Evolutionary conservation across 768 basidiomycete genomes (phyloP).

Genomic region (Lepiota venenata): DNA sequence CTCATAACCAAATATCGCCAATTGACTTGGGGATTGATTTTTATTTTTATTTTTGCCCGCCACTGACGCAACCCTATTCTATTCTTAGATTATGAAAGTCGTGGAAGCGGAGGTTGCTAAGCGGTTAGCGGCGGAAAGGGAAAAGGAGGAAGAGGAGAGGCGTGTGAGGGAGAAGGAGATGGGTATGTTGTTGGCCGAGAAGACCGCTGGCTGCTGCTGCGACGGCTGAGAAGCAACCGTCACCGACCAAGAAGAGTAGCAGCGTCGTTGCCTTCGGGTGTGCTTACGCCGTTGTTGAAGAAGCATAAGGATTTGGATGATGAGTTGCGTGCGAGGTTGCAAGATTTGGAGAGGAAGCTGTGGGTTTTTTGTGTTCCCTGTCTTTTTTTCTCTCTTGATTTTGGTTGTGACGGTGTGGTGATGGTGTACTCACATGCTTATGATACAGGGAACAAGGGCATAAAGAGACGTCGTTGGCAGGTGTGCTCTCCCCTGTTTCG

Average conservation of each 20-base stretch:
- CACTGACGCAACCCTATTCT: not conserved
- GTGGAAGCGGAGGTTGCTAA: slow-evolving; percentile 75
- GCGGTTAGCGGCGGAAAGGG: slow-evolving; percentile 49
- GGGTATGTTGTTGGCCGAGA: slow-evolving; percentile 13
- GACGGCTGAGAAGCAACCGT: slow-evolving; percentile 25
- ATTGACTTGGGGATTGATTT: too few relatives aligned
- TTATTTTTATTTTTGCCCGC: too few relatives aligned
- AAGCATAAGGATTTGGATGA: slow-evolving; percentile 67
- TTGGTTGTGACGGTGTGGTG: not conserved
- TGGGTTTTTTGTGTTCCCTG: slow-evolving; percentile 32
- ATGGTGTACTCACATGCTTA: not conserved
- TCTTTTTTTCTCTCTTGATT: slow-evolving; percentile 5
- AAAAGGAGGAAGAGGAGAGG: slow-evolving; percentile 35
- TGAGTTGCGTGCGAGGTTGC: slow-evolving; percentile 58
- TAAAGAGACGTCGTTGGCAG: slow-evolving; percentile 58
- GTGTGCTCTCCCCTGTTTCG: slow-evolving; percentile 66
- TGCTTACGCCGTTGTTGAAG: slow-evolving; percentile 60
- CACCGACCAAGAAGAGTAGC: slow-evolving; percentile 32
- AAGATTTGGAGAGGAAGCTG: slow-evolving; percentile 74
- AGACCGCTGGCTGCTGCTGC: slow-evolving; percentile 7
- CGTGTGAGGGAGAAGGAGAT: slow-evolving; percentile 29
- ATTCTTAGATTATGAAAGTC: slow-evolving; percentile 62
- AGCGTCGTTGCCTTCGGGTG: slow-evolving; percentile 37
- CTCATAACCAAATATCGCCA: too few relatives aligned
- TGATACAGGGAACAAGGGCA: slow-evolving; percentile 52